Evolutionary conservation across 108 stramenopile genomes (phyloP), one percentile per base, ranked within the genome.

Genomic region (Cyclotella sp.): DNA sequence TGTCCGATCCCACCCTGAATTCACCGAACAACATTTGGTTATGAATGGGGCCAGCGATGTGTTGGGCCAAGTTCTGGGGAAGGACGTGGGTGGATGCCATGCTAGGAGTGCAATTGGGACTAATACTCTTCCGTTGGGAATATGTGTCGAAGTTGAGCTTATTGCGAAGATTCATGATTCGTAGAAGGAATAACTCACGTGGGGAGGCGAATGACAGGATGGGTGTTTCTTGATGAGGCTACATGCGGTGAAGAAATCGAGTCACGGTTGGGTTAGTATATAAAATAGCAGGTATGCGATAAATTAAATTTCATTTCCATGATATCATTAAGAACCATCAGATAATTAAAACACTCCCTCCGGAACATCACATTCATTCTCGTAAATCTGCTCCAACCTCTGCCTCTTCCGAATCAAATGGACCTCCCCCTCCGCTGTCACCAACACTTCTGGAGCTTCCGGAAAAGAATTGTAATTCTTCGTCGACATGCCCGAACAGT

Each of bases 401-500:
- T 98, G 98, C 47, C 98, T 90, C 83, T 86, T 88, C 69, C 96
- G 84, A 52, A 98, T 92, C 52, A 96, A 77, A 73, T 97, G 93
- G 12, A 88, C 87, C 59, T 89, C 78, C 19, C 93, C 96, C 7
- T 83, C 75, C 64, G 66, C 39, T 44, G 79, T 87, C 9, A 90
- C 81, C 58, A 85, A 53, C 15, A 82, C 85, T 88, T 99, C 98
- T 14, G 97, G 95, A 10, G 97, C 95, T 76, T 98, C 97, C 7
- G 98, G 98, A 84, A 98, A 99, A 60, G 91, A 93, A 75, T 99
- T 99, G 92, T 99, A 99, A 86, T 98, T 97, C 88, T 98, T 98
- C 27, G 97, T 90, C 73, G 93, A 94, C 98, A 99, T 99, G 24
- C 96, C 97, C 15, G 93, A 53, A 75, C 97, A 98, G 85, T 99